A percentile compares a stretch with the other conserved stretches of the same genome.
Evolutionary conservation across 441 rosid genomes (phyloP).

Genomic region (Hura crepitans): DNA sequence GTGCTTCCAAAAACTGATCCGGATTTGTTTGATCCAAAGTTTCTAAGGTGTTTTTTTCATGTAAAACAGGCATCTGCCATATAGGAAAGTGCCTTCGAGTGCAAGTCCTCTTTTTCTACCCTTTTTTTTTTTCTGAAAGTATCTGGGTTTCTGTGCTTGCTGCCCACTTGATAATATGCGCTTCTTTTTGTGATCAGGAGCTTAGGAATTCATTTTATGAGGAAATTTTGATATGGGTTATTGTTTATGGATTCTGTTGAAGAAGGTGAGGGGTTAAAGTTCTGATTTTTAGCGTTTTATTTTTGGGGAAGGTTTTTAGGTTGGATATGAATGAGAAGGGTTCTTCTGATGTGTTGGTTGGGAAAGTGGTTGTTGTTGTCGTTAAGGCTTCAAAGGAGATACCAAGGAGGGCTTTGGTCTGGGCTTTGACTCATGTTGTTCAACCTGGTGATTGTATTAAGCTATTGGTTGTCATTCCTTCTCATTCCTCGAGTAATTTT

Average conservation of each 20-base stretch:
- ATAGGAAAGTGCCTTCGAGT: constrained; percentile 34
- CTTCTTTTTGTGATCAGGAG: constrained; percentile 1
- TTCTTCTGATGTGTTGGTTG: constrained; percentile 35
- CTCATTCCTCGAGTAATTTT: constrained; percentile 52
- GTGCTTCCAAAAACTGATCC: constrained; percentile 19
- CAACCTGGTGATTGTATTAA: constrained; percentile 91
- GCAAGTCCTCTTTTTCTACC: constrained; percentile 33
- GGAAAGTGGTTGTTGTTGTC: constrained; percentile 87
- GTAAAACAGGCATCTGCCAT: constrained; percentile 8
- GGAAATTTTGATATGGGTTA: constrained; percentile 31
- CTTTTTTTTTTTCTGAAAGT: constrained; percentile 21
- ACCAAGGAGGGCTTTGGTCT: constrained; percentile 67
- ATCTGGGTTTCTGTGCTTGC: constrained; percentile 46
- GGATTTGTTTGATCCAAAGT: constrained; percentile 31
- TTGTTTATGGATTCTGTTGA: constrained; percentile 29
- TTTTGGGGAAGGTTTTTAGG: background rate
- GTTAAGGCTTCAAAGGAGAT: constrained; percentile 89
- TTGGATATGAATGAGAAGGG: constrained; percentile 45
- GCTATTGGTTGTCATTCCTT: constrained; percentile 70
- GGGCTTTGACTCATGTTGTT: constrained; percentile 98
- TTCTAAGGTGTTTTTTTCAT: constrained; percentile 11
- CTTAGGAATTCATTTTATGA: constrained; percentile 9
- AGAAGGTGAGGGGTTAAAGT: constrained; percentile 11
- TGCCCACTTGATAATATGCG: constrained; percentile 10
- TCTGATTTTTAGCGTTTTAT: background rate